Conservation (phyloP, 768 basidiomycete species). For the Strobilomyces confusus region DNA sequence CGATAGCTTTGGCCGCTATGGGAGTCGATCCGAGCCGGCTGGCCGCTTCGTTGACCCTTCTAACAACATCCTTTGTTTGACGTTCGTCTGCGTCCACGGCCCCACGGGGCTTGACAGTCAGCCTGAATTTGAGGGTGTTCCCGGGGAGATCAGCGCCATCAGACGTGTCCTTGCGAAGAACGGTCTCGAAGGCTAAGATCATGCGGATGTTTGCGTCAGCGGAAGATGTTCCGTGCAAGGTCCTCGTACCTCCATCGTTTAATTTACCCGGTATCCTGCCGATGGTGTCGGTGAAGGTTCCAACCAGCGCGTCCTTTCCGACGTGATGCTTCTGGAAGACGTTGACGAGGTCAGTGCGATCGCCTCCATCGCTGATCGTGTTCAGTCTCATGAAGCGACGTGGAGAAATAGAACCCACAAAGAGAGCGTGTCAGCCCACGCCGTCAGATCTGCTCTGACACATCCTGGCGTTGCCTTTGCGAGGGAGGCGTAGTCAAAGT, state of each 20-base stretch:
- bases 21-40: too few species aligned
- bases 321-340: background rate
- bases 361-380: background rate
- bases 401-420: background rate
- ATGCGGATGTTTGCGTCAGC: background rate
- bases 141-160: too few species aligned
- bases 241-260: background rate
- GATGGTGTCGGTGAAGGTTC: too few species aligned
- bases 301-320: too few species aligned
- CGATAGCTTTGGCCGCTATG: too few species aligned
- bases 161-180: background rate
- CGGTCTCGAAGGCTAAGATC: background rate
- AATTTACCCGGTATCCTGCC: too few species aligned
- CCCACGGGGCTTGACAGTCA: background rate
- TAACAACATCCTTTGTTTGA: background rate
- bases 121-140: background rate
- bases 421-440: background rate
- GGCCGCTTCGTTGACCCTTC: too few species aligned
- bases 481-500: background rate
- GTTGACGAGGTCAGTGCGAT: background rate
- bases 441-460: background rate
- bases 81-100: background rate
- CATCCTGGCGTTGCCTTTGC: background rate
- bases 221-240: background rate
- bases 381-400: background rate